phyloP scores from a whole-genome alignment of 202 grass and related monocot genomes.

The Carex arenaria region DNA sequence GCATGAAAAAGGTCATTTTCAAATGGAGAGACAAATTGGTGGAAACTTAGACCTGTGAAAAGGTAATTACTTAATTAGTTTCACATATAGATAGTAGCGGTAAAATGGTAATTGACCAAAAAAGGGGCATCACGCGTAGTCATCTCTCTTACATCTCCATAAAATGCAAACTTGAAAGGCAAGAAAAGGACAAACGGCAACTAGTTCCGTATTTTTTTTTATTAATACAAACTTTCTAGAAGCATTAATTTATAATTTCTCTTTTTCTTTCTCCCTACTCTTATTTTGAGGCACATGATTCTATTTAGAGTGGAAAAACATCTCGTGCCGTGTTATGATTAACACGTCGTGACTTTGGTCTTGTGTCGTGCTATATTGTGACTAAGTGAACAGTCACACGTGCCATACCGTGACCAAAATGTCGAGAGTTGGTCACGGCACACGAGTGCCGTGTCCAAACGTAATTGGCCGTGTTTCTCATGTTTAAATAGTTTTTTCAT shows the following conservation, averaged over 20 bases:
- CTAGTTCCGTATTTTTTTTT: conserved; percentile 11
- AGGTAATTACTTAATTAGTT: background rate
- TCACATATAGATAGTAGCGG: background rate
- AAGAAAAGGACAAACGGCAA: conserved; percentile 20
- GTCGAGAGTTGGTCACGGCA: too few relatives aligned
- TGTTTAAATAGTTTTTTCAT: too few relatives aligned
- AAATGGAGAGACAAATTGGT: background rate
- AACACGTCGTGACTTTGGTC: too few relatives aligned
- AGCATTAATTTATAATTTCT: background rate
- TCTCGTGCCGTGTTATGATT: too few relatives aligned
- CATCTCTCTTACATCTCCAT: background rate
- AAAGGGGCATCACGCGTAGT: background rate
- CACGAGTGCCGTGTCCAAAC: too few relatives aligned
- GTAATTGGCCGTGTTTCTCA: too few relatives aligned
- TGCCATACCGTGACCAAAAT: too few relatives aligned
- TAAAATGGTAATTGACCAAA: conserved; percentile 7
- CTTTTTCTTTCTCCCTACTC: background rate
- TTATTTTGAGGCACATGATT: background rate
- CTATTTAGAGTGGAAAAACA: too few relatives aligned
- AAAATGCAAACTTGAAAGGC: conserved; percentile 11
- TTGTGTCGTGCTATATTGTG: too few relatives aligned
- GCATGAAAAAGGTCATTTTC: too few relatives aligned
- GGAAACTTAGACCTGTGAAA: background rate
- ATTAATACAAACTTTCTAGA: conserved; percentile 26
- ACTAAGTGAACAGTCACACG: too few relatives aligned